Percentiles rank a stretch among this genome's conserved stretches.
These are phyloP conservation scores for Diutina sp. DNA, from an alignment of 1,139 yeast genomes.

Conservation along the genomic window DNA sequence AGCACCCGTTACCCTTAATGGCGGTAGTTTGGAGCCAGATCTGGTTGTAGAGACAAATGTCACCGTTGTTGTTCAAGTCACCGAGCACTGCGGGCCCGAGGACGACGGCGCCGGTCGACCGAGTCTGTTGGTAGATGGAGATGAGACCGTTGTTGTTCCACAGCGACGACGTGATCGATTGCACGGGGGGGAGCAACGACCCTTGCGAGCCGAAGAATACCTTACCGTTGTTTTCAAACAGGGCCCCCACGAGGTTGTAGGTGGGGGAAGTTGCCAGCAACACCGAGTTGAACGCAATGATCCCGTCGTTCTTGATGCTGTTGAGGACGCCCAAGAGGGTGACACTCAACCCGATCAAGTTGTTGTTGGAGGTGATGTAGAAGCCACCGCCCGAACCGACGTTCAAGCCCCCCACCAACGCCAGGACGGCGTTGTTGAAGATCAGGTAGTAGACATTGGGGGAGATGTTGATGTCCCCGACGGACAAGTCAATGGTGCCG, in stretches of 20 bases:
- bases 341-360: background rate
- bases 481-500: background rate
- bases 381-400: background rate
- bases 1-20: background rate
- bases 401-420: background rate
- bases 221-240: background rate
- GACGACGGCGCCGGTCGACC: background rate
- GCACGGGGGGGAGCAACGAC: background rate
- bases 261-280: background rate
- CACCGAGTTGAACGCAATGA: slow-evolving; percentile 1
- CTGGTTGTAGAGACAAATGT: background rate
- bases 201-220: background rate
- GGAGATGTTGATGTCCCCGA: background rate
- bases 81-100: background rate
- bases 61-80: background rate
- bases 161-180: background rate
- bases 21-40: background rate
- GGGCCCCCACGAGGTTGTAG: background rate
- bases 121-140: background rate
- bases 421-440: background rate
- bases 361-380: background rate
- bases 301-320: background rate
- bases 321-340: background rate
- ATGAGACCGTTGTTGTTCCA: background rate
- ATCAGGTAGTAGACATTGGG: background rate